Base-by-base conservation (phyloP, 805 yeast species). In the Hanseniaspora mollemarum region DNA sequence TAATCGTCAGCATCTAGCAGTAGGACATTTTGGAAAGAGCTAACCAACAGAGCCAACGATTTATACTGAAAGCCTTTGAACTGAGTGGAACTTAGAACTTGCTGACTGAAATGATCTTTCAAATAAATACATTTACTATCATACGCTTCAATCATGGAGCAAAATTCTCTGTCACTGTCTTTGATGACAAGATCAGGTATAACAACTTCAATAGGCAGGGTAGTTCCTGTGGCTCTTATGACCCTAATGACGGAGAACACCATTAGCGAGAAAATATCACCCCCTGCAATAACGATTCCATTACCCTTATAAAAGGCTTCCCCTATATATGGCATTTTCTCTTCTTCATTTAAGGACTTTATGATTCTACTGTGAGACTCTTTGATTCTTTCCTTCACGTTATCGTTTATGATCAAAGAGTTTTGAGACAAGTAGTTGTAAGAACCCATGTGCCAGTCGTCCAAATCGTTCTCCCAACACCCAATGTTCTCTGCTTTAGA, bases 1-100 rank as follows among this genome's bases (percentile, higher is more conserved):
- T 80, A 72, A 56, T 82, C 78, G 62, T 85, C 94, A 33, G 88
- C 77, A 60, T 86, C 95, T 58, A 84, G 64, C 42, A 84, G 67
- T 55, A 84, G 69, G 8, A 82, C 78, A 58, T 82, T 77, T 56
- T 83, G 81, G 62, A 85, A 86, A 33, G 80, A 72, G 0, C 94
- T 83, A 15, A 81, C 77, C 52, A 85, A 65, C 33, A 86, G 59
- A 0, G 94, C 86, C 53, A 84, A 68, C 0, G 80, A 72, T 62
- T 84, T 84, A 59, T 72, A 75, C 56, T 83, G 88, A 62, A 79
- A 84, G 16, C 81, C 82, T 46, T 71, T 68, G 44, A 84, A 73
- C 28, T 70, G 67, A 49, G 66, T 64, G 25, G 65, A 62, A 28
- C 65, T 58, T 57, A 77, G 63, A 6, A 77, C 72, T 8, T 69